Conservation (phyloP, 768 basidiomycete species). For the Chalciporus pseudorubinellus region DNA sequence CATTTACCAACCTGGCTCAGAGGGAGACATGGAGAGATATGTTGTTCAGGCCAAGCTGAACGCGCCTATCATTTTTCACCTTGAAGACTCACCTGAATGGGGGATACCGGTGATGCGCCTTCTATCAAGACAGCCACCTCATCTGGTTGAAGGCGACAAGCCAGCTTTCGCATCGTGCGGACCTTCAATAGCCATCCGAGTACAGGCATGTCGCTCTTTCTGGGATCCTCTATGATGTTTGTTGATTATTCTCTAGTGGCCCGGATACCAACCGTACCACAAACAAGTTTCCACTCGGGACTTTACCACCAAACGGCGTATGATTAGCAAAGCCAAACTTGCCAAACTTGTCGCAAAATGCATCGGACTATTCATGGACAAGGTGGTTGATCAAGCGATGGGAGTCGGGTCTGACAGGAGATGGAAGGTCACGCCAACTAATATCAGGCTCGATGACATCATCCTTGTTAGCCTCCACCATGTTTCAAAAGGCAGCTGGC, state of each 20-base stretch:
- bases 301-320: too few relatives aligned
- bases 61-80: conserved; percentile 57
- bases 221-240: too few relatives aligned
- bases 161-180: conserved; percentile 62
- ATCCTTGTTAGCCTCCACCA: conserved; percentile 74
- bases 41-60: conserved; percentile 63
- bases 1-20: conserved; percentile 69
- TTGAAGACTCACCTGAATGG: conserved; percentile 47
- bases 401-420: too few relatives aligned
- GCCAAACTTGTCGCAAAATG: too few relatives aligned
- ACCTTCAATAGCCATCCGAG: too few relatives aligned
- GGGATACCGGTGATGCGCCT: conserved; percentile 61
- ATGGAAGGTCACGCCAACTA: conserved; percentile 16
- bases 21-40: conserved; percentile 67
- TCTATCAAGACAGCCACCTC: conserved; percentile 51
- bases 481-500: conserved; percentile 78
- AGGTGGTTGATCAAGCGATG: conserved; percentile 66
- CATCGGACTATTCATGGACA: too few relatives aligned
- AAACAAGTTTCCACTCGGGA: conserved; percentile 69
- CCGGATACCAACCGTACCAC: conserved; percentile 68
- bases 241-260: conserved; percentile 50
- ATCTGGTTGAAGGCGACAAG: conserved; percentile 51
- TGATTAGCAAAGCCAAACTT: too few relatives aligned
- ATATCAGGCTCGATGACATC: conserved; percentile 11
- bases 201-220: too few relatives aligned